Percentiles rank a stretch among this genome's conserved stretches.
phyloP scores from a whole-genome alignment of 768 basidiomycete genomes.

The Dendrothele bispora region DNA sequence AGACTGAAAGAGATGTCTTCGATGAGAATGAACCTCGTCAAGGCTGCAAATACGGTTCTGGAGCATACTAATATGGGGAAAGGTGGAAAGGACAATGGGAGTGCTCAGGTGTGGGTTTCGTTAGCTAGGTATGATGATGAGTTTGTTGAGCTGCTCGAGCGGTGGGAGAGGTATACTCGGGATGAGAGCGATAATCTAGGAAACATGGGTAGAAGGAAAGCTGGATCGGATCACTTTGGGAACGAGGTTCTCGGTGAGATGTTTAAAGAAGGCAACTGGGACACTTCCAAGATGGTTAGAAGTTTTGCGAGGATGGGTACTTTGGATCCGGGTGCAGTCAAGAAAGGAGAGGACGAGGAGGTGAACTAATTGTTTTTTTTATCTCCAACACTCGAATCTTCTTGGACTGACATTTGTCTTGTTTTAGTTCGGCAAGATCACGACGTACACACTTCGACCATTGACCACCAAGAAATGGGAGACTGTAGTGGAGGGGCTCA shows the following conservation, averaged over 20 bases:
- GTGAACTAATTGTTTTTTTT: conserved; percentile 20
- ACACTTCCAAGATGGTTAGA: conserved; percentile 75
- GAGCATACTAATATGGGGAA: conserved; percentile 42
- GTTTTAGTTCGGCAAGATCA: conserved; percentile 41
- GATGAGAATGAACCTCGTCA: conserved; percentile 51
- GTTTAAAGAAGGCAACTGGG: conserved; percentile 63
- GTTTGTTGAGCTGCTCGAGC: conserved; percentile 62
- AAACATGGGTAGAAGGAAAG: conserved; percentile 36
- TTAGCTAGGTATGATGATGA: conserved; percentile 79
- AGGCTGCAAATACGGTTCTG: conserved; percentile 56
- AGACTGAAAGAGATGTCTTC: conserved; percentile 59
- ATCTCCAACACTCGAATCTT: neutral
- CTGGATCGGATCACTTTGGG: conserved; percentile 33
- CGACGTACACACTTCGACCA: conserved; percentile 46
- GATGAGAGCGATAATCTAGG: conserved; percentile 23
- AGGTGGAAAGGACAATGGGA: conserved; percentile 24
- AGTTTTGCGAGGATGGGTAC: conserved; percentile 67
- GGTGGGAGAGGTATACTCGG: conserved; percentile 59
- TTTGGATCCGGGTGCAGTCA: conserved; percentile 27
- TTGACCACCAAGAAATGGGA: conserved; percentile 45
- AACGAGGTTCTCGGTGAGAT: conserved; percentile 37
- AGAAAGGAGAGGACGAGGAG: conserved; percentile 33
- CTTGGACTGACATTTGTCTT: too few species aligned
- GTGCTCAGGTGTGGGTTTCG: conserved; percentile 63
- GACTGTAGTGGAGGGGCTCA: conserved; percentile 34